Evolutionary conservation across 352 stramenopile genomes (phyloP).

Genomic region (Phytophthora tentaculata): DNA sequence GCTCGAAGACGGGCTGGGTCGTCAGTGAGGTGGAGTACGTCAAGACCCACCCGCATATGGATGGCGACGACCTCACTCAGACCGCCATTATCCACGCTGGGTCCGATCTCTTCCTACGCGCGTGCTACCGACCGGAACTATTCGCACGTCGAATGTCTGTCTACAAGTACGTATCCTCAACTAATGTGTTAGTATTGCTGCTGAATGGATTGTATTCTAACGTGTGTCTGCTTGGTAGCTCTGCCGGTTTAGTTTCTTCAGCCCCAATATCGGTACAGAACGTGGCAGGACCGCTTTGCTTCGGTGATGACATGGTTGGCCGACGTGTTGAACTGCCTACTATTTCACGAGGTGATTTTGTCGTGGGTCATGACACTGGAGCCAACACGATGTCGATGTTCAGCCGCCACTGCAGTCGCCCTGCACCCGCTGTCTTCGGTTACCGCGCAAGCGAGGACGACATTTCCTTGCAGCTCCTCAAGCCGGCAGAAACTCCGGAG

Average conservation of each 20-base stretch:
- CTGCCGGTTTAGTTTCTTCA: slow-evolving; percentile 51
- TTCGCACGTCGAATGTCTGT: slow-evolving; percentile 85
- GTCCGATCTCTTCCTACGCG: slow-evolving; percentile 90
- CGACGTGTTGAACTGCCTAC: slow-evolving; percentile 58
- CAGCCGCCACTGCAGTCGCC: slow-evolving; percentile 87
- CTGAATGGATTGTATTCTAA: slow-evolving; percentile 8
- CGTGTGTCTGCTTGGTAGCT: slow-evolving; percentile 32
- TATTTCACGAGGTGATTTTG: slow-evolving; percentile 76
- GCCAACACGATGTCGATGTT: slow-evolving; percentile 91
- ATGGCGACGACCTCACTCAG: slow-evolving; percentile 43
- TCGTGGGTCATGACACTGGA: slow-evolving; percentile 89
- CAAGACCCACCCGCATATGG: slow-evolving; percentile 67
- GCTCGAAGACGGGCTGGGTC: slow-evolving; percentile 87
- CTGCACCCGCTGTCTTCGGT: slow-evolving; percentile 81
- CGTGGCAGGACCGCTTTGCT: slow-evolving; percentile 92
- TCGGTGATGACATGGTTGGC: slow-evolving; percentile 91
- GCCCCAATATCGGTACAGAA: slow-evolving; percentile 61
- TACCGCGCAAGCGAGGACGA: slow-evolving; percentile 61
- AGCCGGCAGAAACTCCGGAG: slow-evolving; percentile 74
- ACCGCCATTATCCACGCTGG: slow-evolving; percentile 91
- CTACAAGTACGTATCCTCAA: slow-evolving; percentile 65
- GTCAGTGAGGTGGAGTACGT: slow-evolving; percentile 92
- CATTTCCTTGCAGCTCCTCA: slow-evolving; percentile 71
- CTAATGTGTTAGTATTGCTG: not conserved
- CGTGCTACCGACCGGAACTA: slow-evolving; percentile 84